A percentile compares a stretch with the other conserved stretches of the same genome.
Evolutionary conservation across 495 filamentous ascomycete genomes (phyloP).

Genomic region (Lasiosphaeriaceae sp.): DNA sequence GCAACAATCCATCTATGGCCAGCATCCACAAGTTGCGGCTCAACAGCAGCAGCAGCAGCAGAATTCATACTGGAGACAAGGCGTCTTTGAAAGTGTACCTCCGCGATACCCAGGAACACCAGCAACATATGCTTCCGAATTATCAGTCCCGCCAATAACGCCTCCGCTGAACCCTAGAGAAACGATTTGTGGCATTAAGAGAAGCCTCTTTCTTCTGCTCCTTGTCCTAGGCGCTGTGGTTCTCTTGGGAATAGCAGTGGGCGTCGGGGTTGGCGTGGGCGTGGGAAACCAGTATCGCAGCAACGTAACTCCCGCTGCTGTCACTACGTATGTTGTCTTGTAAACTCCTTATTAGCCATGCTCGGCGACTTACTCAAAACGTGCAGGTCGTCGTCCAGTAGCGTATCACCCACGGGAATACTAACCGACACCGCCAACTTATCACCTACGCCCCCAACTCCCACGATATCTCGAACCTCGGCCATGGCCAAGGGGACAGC

Average conservation of each 20-base stretch:
- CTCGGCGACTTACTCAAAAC: neutral
- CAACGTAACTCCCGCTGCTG: neutral
- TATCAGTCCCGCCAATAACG: slow-evolving; percentile 6
- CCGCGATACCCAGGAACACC: slow-evolving; percentile 12
- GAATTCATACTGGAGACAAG: neutral
- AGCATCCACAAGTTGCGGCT: neutral
- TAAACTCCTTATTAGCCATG: neutral
- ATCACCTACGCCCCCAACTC: neutral
- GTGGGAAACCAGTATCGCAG: slow-evolving; percentile 6
- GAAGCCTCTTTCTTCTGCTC: slow-evolving; percentile 9
- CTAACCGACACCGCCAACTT: neutral
- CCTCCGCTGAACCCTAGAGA: neutral
- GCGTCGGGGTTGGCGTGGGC: slow-evolving; percentile 20
- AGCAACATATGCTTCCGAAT: neutral
- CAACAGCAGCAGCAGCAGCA: neutral
- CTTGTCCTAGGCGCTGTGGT: slow-evolving; percentile 9
- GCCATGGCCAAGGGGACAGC: neutral
- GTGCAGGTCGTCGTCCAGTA: neutral
- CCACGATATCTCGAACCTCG: neutral
- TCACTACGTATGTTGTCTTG: neutral
- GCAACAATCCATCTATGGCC: neutral
- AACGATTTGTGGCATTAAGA: slow-evolving; percentile 15
- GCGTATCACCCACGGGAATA: neutral
- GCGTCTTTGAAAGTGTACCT: slow-evolving; percentile 2
- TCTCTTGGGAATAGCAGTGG: slow-evolving; percentile 17